Evolutionary conservation across 148 eudicot species (phyloP), one percentile per base, ranked within the genome.

Genomic region (Beta vulgaris): DNA sequence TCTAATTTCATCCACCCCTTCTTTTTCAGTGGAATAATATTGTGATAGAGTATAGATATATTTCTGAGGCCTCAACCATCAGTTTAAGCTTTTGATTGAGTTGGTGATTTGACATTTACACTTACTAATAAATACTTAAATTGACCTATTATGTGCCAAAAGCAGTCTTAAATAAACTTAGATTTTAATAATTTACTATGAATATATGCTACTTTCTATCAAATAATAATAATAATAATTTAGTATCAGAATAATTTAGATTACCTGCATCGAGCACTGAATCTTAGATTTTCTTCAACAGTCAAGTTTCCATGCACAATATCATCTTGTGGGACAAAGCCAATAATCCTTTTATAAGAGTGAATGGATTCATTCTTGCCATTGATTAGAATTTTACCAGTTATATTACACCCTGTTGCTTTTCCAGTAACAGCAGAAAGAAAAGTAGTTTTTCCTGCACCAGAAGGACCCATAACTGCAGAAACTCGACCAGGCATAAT

Each of bases 261-360:
- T 69, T 78, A 88, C 97, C 97, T 90, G 87, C 97, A 92, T 25
- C 94, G 85, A 43, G 97, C 97, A 84, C 88, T 90, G 67, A 90
- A 92, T n/a, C 91, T 80, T 26, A 92, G 85, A 76, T 92, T 92
- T 77, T 92, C 97, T 82, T 92, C 94, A 34, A 92, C 97, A 3
- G 95, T 90, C 76, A 92, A 76, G 80, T 92, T 85, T 25, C 97
- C 97, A 75, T 92, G 97, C 63, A 92, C 97, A 53, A 92, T 89
- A 86, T 92, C 97, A 81, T 92, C 97, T 83, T 92, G 97, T 37
- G 97, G 97, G 46, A 92, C 97, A 83, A 88, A 92, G 23, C 97
- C 97, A 73, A 88, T 82, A 49, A 90, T 88, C 73, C 86, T 90
- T 80, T 82, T 87, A 72, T 90, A 90, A 7, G 91, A 86, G 40